Percentiles rank a stretch among this genome's conserved stretches.
Conservation (phyloP, 179 eudicot genomes). For the Silene vulgaris region DNA sequence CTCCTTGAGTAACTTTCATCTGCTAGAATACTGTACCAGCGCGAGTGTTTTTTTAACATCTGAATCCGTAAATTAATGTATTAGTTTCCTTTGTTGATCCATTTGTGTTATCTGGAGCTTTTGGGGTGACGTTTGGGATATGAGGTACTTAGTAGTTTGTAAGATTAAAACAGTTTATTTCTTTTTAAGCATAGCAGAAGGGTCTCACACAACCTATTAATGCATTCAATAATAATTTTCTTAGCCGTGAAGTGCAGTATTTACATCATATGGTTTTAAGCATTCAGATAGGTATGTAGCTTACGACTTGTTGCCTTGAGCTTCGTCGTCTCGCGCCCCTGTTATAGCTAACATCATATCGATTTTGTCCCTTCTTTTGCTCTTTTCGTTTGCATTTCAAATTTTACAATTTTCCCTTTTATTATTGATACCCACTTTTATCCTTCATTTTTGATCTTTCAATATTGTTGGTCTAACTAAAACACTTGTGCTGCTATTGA, state of each 20-base stretch:
- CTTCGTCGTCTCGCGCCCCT: not conserved
- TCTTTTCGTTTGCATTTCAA: not conserved
- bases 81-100: not conserved
- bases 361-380: not conserved
- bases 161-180: slow-evolving; percentile 5
- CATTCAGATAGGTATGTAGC: not conserved
- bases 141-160: not conserved
- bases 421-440: not conserved
- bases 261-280: not conserved
- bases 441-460: not conserved
- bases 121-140: not conserved
- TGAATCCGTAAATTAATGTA: not conserved
- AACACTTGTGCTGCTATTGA: not conserved
- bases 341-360: not conserved
- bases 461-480: not conserved
- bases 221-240: not conserved
- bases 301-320: not conserved
- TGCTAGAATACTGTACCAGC: not conserved
- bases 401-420: not conserved
- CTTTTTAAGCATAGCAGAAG: not conserved
- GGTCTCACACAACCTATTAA: not conserved
- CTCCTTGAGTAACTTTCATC: not conserved
- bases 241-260: not conserved
- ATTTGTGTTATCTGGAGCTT: not conserved
- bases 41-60: no score